Percentiles rank a stretch among this genome's conserved stretches.
Conservation (phyloP, 2,329 filamentous ascomycete genomes). For the Thielaviopsis punctulata region DNA sequence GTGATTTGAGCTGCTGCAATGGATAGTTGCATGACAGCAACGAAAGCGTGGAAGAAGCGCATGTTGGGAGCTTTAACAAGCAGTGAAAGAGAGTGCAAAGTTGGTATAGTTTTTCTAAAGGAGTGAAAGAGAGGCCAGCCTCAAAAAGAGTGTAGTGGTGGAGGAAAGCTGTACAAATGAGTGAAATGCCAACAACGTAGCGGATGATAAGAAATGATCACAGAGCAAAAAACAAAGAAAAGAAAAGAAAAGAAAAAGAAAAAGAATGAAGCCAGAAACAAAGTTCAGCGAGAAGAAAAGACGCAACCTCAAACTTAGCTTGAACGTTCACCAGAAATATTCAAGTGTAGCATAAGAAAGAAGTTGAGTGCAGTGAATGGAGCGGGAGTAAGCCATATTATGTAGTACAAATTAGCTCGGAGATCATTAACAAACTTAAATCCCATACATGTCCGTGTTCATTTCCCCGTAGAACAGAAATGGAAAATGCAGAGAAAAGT, state of each 20-base stretch:
- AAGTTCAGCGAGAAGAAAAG: neutral
- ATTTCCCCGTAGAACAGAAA: neutral
- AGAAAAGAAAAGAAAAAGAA: neutral
- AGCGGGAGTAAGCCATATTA: neutral
- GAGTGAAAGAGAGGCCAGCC: slow-evolving; percentile 5
- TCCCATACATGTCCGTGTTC: neutral
- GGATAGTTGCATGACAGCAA: slow-evolving; percentile 1
- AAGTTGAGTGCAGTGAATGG: neutral
- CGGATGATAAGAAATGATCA: slow-evolving; percentile 4
- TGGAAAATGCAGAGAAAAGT: neutral
- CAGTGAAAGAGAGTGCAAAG: neutral
- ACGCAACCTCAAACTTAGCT: neutral
- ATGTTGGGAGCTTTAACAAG: neutral
- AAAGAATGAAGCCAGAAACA: neutral
- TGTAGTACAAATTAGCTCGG: neutral
- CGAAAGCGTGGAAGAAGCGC: neutral
- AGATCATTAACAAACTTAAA: neutral
- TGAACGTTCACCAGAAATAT: neutral
- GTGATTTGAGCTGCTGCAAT: slow-evolving; percentile 1
- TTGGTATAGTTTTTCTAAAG: neutral
- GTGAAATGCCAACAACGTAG: slow-evolving; percentile 3
- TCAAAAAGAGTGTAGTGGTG: neutral
- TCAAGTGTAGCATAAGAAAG: neutral
- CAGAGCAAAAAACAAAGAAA: slow-evolving; percentile 4
- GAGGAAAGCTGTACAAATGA: neutral